A percentile compares a stretch with the other conserved stretches of the same genome.
These are phyloP conservation scores for Silene latifolia DNA, from an alignment of 148 eudicot genomes.

Conservation along the genomic window DNA sequence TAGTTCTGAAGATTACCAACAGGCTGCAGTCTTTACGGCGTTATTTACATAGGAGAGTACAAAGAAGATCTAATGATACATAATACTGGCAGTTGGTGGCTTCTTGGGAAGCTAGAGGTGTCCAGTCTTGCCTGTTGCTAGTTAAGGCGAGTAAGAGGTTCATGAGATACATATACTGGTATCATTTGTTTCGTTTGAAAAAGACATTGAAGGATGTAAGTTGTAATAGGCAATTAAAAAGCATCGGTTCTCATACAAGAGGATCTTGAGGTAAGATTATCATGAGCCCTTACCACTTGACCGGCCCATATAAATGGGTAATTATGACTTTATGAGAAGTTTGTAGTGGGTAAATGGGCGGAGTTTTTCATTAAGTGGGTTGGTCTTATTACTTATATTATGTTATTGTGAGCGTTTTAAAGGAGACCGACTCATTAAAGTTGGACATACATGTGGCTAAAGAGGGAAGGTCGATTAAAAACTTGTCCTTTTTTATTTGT, in stretches of 20 bases:
- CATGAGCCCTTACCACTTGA: no score
- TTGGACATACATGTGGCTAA: not conserved
- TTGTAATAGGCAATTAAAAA: no score
- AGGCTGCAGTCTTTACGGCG: not conserved
- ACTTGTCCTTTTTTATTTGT: not conserved
- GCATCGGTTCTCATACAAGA: no score
- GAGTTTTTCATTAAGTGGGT: not conserved
- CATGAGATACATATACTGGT: not conserved
- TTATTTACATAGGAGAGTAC: not conserved
- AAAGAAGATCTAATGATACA: not conserved
- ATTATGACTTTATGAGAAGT: no score
- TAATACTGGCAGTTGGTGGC: no score
- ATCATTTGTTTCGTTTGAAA: not conserved
- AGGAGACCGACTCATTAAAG: not conserved
- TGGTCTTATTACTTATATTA: not conserved
- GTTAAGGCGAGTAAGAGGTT: conserved; percentile 1
- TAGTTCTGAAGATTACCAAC: not conserved
- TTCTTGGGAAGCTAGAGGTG: no score
- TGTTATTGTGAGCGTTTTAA: not conserved
- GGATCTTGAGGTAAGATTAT: no score
- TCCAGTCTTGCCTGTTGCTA: not conserved
- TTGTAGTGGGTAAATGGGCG: not conserved
- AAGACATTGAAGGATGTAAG: not conserved
- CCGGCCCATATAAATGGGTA: no score
- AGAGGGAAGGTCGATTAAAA: not conserved